Conservation (phyloP, 1,284 basidiomycete species). For the Coniophora puteana region DNA sequence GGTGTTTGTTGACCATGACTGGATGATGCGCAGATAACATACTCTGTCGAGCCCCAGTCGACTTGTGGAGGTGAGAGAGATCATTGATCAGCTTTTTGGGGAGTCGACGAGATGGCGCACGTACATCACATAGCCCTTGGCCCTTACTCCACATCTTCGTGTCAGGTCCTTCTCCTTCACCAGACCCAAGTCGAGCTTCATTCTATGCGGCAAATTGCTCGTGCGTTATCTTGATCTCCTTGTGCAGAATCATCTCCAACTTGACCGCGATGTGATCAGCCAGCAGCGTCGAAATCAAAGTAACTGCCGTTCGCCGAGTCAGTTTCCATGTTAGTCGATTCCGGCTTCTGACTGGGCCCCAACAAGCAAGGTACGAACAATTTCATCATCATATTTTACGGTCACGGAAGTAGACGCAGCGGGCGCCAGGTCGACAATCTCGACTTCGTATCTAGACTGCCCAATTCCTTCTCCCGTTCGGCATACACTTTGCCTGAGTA, state of each 20-base stretch:
- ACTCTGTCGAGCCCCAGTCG: slow-evolving; percentile 87
- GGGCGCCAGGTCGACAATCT: slow-evolving; percentile 75
- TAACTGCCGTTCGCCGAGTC: slow-evolving; percentile 70
- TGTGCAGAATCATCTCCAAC: slow-evolving; percentile 88
- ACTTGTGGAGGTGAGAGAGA: slow-evolving; percentile 59
- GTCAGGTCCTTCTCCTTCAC: slow-evolving; percentile 76
- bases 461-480: slow-evolving; percentile 74
- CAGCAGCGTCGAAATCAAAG: slow-evolving; percentile 83
- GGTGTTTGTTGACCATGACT: slow-evolving; percentile 78
- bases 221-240: slow-evolving; percentile 87
- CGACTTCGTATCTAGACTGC: slow-evolving; percentile 53
- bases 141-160: slow-evolving; percentile 89
- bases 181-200: slow-evolving; percentile 84
- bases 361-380: slow-evolving; percentile 48
- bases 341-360: no score
- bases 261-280: slow-evolving; percentile 85
- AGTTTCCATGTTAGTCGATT: no score
- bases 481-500: slow-evolving; percentile 76
- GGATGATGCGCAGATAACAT: slow-evolving; percentile 94
- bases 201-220: slow-evolving; percentile 82
- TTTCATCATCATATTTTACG: slow-evolving; percentile 88
- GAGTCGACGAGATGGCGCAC: slow-evolving; percentile 6
- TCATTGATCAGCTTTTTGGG: slow-evolving; percentile 9
- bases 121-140: slow-evolving; percentile 63
- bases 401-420: slow-evolving; percentile 80